phyloP scores from a whole-genome alignment of 192 early-diverging fungal species.

The Backusella luteola region DNA sequence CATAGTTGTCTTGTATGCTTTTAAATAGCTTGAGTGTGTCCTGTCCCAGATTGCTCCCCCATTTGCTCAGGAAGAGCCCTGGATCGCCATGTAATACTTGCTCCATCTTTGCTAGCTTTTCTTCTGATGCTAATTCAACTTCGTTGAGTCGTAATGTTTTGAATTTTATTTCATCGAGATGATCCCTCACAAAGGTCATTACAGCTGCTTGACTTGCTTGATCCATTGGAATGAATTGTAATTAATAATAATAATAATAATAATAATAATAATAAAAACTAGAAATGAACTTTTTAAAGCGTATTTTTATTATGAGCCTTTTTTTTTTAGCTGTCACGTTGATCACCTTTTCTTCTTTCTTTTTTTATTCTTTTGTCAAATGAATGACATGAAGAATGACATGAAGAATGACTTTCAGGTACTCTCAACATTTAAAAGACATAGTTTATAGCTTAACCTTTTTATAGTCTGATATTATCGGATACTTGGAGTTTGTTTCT shows the following conservation, averaged over 20 bases:
- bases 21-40: conserved; percentile 30
- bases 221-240: conserved; percentile 8
- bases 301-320: background rate
- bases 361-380: background rate
- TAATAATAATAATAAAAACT: background rate
- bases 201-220: background rate
- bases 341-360: background rate
- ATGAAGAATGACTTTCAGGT: conserved; percentile 10
- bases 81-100: conserved; percentile 32
- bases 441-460: background rate
- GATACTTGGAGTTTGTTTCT: background rate
- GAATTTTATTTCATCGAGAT: conserved; percentile 34
- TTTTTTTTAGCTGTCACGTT: conserved; percentile 11
- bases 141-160: conserved; percentile 36
- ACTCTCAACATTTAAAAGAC: background rate
- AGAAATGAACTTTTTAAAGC: background rate
- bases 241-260: background rate
- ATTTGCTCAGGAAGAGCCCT: conserved; percentile 38
- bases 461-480: background rate
- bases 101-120: conserved; percentile 32
- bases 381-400: conserved; percentile 2
- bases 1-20: conserved; percentile 34
- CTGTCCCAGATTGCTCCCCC: conserved; percentile 35
- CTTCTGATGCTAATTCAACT: conserved; percentile 19
- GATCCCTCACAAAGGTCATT: conserved; percentile 17